A percentile compares a stretch with the other conserved stretches of the same genome.
These are phyloP conservation scores for Pelargonium nanum DNA, from an alignment of 345 rosid species.

Conservation along the genomic window DNA sequence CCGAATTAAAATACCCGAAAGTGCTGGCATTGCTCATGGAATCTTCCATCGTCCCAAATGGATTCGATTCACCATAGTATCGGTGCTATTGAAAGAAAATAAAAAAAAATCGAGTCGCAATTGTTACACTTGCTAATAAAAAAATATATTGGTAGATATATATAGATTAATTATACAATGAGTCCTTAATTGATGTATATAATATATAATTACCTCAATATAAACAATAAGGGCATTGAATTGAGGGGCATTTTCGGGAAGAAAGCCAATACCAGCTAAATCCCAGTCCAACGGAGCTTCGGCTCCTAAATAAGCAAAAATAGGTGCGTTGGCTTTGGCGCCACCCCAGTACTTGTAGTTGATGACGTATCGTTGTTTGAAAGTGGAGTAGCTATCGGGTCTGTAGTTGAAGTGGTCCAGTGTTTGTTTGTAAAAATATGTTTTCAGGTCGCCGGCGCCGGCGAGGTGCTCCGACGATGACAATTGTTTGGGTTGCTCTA, in stretches of 20 bases:
- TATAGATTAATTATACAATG: not conserved
- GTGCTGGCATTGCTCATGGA: constrained; percentile 17
- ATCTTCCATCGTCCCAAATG: constrained; percentile 15
- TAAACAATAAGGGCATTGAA: constrained; percentile 31
- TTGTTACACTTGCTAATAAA: not conserved
- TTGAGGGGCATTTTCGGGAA: constrained; percentile 26
- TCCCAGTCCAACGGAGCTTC: constrained; percentile 27
- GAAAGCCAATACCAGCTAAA: constrained; percentile 14
- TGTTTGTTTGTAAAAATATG: constrained; percentile 26
- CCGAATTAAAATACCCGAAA: constrained; percentile 28
- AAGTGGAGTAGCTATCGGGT: constrained; percentile 40
- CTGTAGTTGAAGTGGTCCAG: constrained; percentile 49
- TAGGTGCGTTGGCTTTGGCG: constrained; percentile 31
- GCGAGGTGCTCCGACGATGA: not conserved
- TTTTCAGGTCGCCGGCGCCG: constrained; percentile 12
- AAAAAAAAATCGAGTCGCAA: not conserved
- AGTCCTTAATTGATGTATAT: no score
- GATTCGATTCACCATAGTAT: constrained; percentile 41
- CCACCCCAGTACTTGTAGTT: constrained; percentile 45
- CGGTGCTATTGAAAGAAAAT: constrained; percentile 25
- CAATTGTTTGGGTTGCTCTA: not conserved
- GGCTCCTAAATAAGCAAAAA: constrained; percentile 38
- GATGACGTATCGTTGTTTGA: constrained; percentile 36
- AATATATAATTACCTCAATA: constrained; percentile 28
- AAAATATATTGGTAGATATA: not conserved